Conservation (phyloP, 148 eudicot species). For the Rhododendron mucronatum region DNA sequence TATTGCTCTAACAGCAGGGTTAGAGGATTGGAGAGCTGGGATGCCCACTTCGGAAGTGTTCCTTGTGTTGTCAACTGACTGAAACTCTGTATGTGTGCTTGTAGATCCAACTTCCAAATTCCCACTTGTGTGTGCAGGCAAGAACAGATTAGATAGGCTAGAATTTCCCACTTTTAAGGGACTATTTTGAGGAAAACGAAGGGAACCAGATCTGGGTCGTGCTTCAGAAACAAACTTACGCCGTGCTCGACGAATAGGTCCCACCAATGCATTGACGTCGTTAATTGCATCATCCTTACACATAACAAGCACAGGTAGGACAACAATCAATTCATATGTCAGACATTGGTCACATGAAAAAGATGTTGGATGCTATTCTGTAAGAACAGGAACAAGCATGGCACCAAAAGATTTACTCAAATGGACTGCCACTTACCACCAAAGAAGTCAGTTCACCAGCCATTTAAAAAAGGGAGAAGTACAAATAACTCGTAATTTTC, state of each 20-base stretch:
- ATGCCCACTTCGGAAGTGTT: conserved; percentile 26
- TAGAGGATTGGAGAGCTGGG: conserved; percentile 40
- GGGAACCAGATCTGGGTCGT: conserved; percentile 39
- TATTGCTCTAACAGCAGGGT: conserved; percentile 56
- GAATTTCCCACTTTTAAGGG: conserved; percentile 17
- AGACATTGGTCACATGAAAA: not conserved
- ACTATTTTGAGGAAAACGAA: conserved; percentile 30
- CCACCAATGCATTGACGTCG: conserved; percentile 56
- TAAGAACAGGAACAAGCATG: not conserved
- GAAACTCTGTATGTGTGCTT: conserved; percentile 24
- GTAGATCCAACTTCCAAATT: conserved; percentile 31
- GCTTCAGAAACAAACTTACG: conserved; percentile 51
- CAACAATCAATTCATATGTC: not conserved
- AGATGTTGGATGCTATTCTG: not conserved
- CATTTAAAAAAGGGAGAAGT: too few species aligned
- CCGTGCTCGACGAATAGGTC: conserved; percentile 64
- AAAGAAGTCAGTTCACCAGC: not conserved
- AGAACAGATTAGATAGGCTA: conserved; percentile 19
- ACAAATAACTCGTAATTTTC: not conserved
- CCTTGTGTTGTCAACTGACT: conserved; percentile 15
- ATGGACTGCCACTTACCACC: not conserved
- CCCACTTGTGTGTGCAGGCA: conserved; percentile 29
- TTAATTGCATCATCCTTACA: conserved; percentile 26
- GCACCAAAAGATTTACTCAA: not conserved
- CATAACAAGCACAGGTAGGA: conserved; percentile 23